Percentiles rank a stretch among this genome's conserved stretches.
Evolutionary conservation across 305 asterid species (phyloP).

Genomic region (Striga hermonthica): DNA sequence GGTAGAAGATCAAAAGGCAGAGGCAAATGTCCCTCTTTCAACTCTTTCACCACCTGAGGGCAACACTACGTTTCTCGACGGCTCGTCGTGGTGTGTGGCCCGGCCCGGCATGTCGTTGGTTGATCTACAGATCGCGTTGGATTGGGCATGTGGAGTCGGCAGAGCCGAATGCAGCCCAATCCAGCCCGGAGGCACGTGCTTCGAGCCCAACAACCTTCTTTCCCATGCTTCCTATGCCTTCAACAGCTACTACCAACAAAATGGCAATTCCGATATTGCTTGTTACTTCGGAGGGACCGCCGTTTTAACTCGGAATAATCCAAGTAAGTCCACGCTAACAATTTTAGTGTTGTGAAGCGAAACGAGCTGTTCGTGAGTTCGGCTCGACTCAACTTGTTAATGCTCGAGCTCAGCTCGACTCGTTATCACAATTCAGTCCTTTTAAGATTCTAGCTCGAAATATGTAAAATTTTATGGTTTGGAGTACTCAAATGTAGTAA

Average conservation of each 20-base stretch:
- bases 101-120: slow-evolving; percentile 45
- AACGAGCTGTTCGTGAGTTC: not conserved
- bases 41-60: slow-evolving; percentile 63
- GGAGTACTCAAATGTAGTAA: not conserved
- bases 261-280: slow-evolving; percentile 70
- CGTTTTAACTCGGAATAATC: slow-evolving; percentile 45
- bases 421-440: too few species aligned
- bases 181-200: slow-evolving; percentile 62
- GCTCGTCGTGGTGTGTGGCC: slow-evolving; percentile 80
- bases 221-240: slow-evolving; percentile 82
- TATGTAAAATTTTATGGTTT: too few species aligned
- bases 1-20: slow-evolving; percentile 37
- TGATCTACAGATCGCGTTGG: slow-evolving; percentile 66
- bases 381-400: not conserved
- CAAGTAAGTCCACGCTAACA: slow-evolving; percentile 54
- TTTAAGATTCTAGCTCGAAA: too few species aligned
- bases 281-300: slow-evolving; percentile 90
- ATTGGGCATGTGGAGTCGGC: slow-evolving; percentile 83
- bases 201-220: slow-evolving; percentile 53
- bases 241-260: slow-evolving; percentile 73
- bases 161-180: slow-evolving; percentile 57
- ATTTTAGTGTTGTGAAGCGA: too few species aligned
- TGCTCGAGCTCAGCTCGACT: not conserved
- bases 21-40: slow-evolving; percentile 40
- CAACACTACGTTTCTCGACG: slow-evolving; percentile 73